Evolutionary conservation across 176 grass and related monocot genomes (phyloP).

Genomic region (Hyparrhenia diplandra): DNA sequence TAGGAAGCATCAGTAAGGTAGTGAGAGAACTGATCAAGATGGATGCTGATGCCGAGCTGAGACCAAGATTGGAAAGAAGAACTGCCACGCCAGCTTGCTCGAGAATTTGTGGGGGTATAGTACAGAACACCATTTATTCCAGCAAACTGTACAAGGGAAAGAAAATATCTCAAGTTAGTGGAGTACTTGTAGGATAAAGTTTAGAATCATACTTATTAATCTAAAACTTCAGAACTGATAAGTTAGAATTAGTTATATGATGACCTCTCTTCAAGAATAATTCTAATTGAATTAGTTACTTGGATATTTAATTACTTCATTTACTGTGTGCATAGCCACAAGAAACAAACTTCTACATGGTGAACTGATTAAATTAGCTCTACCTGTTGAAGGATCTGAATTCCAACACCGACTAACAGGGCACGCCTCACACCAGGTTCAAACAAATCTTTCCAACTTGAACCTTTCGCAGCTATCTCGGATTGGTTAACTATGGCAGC

Average conservation of each 20-base stretch:
- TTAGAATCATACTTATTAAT: not conserved
- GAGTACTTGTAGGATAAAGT: too few species aligned
- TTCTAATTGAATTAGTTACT: not conserved
- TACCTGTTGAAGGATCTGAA: slow-evolving; percentile 95
- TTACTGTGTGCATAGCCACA: not conserved
- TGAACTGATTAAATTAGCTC: slow-evolving; percentile 6
- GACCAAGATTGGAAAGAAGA: slow-evolving; percentile 74
- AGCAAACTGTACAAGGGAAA: slow-evolving; percentile 52
- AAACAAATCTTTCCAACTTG: slow-evolving; percentile 63
- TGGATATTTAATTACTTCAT: not conserved
- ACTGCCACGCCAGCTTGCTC: slow-evolving; percentile 84
- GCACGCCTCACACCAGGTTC: slow-evolving; percentile 81
- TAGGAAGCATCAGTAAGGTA: slow-evolving; percentile 87
- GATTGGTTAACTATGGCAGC: slow-evolving; percentile 71
- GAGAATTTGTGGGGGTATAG: slow-evolving; percentile 89
- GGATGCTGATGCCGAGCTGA: slow-evolving; percentile 89
- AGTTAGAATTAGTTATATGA: too few species aligned
- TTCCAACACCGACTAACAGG: slow-evolving; percentile 65
- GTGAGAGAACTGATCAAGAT: slow-evolving; percentile 86
- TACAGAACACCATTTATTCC: slow-evolving; percentile 95
- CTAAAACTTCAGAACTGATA: not conserved
- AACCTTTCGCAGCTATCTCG: slow-evolving; percentile 50
- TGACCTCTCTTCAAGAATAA: too few species aligned
- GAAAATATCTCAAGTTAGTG: not conserved
- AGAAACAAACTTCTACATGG: not conserved